Percentiles rank a stretch among this genome's conserved stretches.
phyloP scores from a whole-genome alignment of 176 grass and related monocot genomes.

The Rhipidocladum racemiflorum region DNA sequence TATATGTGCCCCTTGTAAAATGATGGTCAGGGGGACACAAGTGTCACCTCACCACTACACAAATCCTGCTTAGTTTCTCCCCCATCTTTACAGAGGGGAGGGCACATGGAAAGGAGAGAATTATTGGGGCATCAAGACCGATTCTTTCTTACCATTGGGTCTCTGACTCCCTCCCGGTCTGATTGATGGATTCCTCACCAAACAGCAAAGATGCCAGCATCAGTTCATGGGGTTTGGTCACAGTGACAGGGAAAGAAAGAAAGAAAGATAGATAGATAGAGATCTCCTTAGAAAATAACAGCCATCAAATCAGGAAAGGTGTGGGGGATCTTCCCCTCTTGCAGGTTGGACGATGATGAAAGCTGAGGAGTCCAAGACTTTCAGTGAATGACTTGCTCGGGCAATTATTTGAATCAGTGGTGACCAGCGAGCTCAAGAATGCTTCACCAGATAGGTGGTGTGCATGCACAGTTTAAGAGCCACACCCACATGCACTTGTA shows the following conservation, averaged over 20 bases:
- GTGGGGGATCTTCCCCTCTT: slow-evolving; percentile 37
- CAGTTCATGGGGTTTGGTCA: slow-evolving; percentile 41
- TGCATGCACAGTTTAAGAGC: slow-evolving; percentile 32
- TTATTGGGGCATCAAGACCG: slow-evolving; percentile 46
- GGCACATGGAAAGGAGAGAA: slow-evolving; percentile 61
- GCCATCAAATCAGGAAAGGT: slow-evolving; percentile 39
- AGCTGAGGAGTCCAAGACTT: neutral
- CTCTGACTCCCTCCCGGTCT: slow-evolving; percentile 30
- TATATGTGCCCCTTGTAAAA: slow-evolving; percentile 22
- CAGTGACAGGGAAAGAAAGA: neutral
- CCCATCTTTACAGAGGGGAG: slow-evolving; percentile 77
- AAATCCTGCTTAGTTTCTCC: slow-evolving; percentile 27
- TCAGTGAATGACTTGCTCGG: neutral
- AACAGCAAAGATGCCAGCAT: slow-evolving; percentile 49
- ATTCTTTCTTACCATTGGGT: slow-evolving; percentile 29
- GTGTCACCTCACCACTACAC: slow-evolving; percentile 63
- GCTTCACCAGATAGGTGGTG: slow-evolving; percentile 17
- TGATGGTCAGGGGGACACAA: slow-evolving; percentile 41
- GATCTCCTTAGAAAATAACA: slow-evolving; percentile 30
- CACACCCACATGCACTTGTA: slow-evolving; percentile 31
- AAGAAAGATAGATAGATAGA: neutral
- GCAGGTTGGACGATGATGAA: slow-evolving; percentile 41
- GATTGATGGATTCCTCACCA: slow-evolving; percentile 85
- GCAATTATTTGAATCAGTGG: slow-evolving; percentile 35
- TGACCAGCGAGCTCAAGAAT: slow-evolving; percentile 11